Base-by-base conservation (phyloP, 495 filamentous ascomycete species). In the Durotheca rogersii region DNA sequence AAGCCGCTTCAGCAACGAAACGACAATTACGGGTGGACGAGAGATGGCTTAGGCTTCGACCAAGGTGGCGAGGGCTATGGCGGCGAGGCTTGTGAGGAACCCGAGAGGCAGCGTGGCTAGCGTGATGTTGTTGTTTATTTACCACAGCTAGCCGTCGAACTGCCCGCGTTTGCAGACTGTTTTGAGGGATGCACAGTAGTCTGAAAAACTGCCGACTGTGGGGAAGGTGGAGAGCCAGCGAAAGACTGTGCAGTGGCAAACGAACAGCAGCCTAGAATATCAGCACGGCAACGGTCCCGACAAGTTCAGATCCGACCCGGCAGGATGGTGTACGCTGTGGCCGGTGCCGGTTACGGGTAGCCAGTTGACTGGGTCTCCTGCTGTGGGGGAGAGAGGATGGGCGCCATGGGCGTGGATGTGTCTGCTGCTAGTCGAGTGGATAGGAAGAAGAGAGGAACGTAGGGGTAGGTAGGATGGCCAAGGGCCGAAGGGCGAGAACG, bases 321-420 rank as follows among this genome's bases (percentile, higher is more conserved):
- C 38, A 37, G 36, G 37, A 46, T 35, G 29, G 37, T 51, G 40
- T 51, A 35, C 50, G 51, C 41, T 47, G 45, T 30, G 32, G 21
- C 27, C 36, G 46, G 45, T 35, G 29, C 27, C 33, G 53, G 48
- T 59, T 32, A 59, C 37, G 56, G 53, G 41, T 59, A 59, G 18
- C 50, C 56, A 21, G 56, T 59, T 18, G 56, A 59, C 50, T 53
- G 56, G 30, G 38, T 44, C 15, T 59, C 41, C 41, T 50, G 46
- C 32, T 54, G 50, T 47, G 41, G 41, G 42, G 11, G 41, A 46
- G 32, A 31, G 18, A 47, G 50, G 37, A 50, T 41, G 12, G 41
- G 45, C 41, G 50, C 56, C 56, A 59, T 59, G 50, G 56, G 54
- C 41, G 20, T 1, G 50, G 56, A 59, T 46, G 20, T 1, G 37